Evolutionary conservation across 1,284 basidiomycete genomes (phyloP).

Genomic region (Wolfiporia cocos): DNA sequence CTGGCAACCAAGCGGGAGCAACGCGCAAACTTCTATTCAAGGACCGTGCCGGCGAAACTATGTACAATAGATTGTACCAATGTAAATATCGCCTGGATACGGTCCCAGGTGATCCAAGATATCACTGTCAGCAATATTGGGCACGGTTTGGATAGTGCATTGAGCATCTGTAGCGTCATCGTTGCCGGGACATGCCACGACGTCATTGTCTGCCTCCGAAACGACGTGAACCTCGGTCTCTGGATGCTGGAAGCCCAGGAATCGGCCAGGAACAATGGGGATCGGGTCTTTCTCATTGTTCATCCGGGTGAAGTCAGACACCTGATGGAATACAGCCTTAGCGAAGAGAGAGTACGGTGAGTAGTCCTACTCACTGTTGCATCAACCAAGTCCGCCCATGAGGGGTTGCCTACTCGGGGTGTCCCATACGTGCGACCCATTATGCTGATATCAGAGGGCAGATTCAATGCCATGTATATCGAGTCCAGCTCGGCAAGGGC

Average conservation of each 20-base stretch:
- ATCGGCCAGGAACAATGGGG: slow-evolving; percentile 34
- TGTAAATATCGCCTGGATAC: slow-evolving; percentile 41
- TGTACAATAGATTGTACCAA: slow-evolving; percentile 43
- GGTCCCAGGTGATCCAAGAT: slow-evolving; percentile 48
- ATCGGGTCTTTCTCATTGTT: slow-evolving; percentile 34
- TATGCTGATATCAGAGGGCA: slow-evolving; percentile 28
- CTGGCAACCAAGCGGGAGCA: too few relatives aligned
- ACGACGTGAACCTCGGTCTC: slow-evolving; percentile 33
- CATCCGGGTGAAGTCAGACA: slow-evolving; percentile 29
- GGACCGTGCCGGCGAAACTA: too few relatives aligned
- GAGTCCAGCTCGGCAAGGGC: slow-evolving; percentile 35
- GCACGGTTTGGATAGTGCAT: slow-evolving; percentile 40
- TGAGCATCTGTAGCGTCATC: slow-evolving; percentile 42
- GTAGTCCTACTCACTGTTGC: slow-evolving; percentile 12
- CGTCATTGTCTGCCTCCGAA: slow-evolving; percentile 18
- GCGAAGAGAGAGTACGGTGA: too few relatives aligned
- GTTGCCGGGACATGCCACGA: slow-evolving; percentile 28
- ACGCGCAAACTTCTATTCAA: too few relatives aligned
- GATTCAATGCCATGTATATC: slow-evolving; percentile 29
- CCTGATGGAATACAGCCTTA: slow-evolving; percentile 11
- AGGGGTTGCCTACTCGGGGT: slow-evolving; percentile 32
- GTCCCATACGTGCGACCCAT: slow-evolving; percentile 34
- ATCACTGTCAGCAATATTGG: slow-evolving; percentile 35
- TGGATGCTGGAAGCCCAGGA: slow-evolving; percentile 33
- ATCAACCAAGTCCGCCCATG: slow-evolving; percentile 28